Evolutionary conservation across 2,329 filamentous ascomycete genomes (phyloP), one percentile per base, ranked within the genome.

Genomic region (Ambrosiella xylebori): DNA sequence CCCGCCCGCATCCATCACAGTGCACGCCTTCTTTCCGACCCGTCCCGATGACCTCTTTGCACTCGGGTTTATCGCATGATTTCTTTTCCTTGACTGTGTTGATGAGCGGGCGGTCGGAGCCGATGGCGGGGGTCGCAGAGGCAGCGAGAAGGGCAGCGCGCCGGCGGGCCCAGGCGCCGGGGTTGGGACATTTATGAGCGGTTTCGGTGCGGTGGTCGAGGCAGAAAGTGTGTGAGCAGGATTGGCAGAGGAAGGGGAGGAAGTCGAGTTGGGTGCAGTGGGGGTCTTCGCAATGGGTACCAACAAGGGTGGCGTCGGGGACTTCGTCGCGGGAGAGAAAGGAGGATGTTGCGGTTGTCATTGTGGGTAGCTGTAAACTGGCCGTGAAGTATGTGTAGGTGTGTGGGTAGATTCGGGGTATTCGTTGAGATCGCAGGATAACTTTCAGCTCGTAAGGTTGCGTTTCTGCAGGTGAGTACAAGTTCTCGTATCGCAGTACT

Each of bases 241-340:
- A 93, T 68, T 94, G 87, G 73, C 93, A 98, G 67, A 82, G 79
- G 71, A 97, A 97, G 3, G 93, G 93, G 3, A 98, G 81, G 70
- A 98, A 97, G 71, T 97, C 93, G 61, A 97, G 86, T 68, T 93
- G 86, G 68, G 90, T 85, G 76, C 93, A 98, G 76, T 88, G 94
- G 63, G 85, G 76, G 71, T 86, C 84, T 70, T 96, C 82, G 78
- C 93, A 98, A 74, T 96, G 90, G 62, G 81, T 81, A 70, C 93
- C 93, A 64, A 97, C 85, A 27, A 90, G 79, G 65, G 87, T 84
- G 53, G 90, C 84, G 71, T 96, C 90, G 68, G 77, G 68, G 61
- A 71, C 77, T 65, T 81, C 78, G 66, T 85, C 76, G 84, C 90
- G 90, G 62, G 77, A 78, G 68, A 83, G 77, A 73, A 83, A 88